Evolutionary conservation across 208 protist genomes (phyloP), one percentile per base, ranked within the genome.

Genomic region (Acanthamoeba lenticulata): DNA sequence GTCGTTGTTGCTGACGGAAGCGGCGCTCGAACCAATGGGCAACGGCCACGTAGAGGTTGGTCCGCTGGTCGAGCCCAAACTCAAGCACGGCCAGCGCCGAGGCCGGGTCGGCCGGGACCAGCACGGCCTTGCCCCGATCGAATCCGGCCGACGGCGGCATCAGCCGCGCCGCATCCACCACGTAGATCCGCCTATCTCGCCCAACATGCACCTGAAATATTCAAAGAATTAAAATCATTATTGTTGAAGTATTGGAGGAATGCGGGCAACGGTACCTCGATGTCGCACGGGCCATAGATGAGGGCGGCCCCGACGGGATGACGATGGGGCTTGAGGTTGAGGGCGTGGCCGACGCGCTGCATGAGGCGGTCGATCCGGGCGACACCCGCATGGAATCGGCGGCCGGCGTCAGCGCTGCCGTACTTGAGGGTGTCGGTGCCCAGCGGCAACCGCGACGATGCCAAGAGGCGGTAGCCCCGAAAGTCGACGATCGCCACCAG

Each of bases 401-500:
- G 40, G 4, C 89, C 89, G 11, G 42, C 62, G 32, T 93, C 38
- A 13, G 44, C 91, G 44, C 49, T 91, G 36, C 89, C 89, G 27
- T 93, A 93, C 57, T 93, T 93, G 11, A 93, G 89, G 9, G 89
- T 93, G 42, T 93, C 89, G 17, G 89, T 81, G 40, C 72, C 94
- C 13, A 95, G 44, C 6, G 94, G 94, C 11, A 94, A 65, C 5
- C 86, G 36, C 1, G 94, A 94, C 4, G 67, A 52, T 27, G 74
- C 86, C n/a, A 95, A 32, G 15, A 95, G 36, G 45, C 94, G 94
- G 74, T 86, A 94, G 55, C 94, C 94, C 9, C 72, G 17, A 49
- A 93, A 95, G 79, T 95, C 94, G 45, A 95, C 67, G 7, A 94
- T 74, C 29, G 72, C 42, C 72, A 94, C 92, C 19, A 95, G 44